Percentiles rank a stretch among this genome's conserved stretches.
Conservation (phyloP, 768 basidiomycete genomes). For the Hericium rajendrae region DNA sequence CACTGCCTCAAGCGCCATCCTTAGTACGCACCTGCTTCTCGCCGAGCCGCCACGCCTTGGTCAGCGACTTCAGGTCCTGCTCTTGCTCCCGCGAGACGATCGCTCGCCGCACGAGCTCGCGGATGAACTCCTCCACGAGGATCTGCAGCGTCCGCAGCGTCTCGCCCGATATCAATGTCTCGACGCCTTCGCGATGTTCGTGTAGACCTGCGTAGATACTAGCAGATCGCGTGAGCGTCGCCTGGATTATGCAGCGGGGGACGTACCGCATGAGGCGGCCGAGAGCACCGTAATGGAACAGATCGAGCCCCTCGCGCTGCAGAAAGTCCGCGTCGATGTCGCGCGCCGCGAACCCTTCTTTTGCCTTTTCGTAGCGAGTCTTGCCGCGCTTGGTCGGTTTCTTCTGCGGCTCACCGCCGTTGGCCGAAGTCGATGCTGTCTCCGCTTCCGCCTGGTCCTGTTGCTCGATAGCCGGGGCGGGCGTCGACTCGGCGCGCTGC, state of each 20-base stretch:
- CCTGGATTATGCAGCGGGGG: no score
- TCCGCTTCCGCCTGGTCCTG: neutral
- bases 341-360: slow-evolving; percentile 28
- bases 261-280: slow-evolving; percentile 33
- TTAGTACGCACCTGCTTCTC: slow-evolving; percentile 21
- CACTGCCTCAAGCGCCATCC: slow-evolving; percentile 25
- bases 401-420: slow-evolving; percentile 3
- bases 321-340: slow-evolving; percentile 39
- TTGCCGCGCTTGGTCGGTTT: slow-evolving; percentile 24
- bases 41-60: slow-evolving; percentile 48
- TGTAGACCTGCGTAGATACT: slow-evolving; percentile 25
- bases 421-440: slow-evolving; percentile 8
- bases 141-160: slow-evolving; percentile 37
- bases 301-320: slow-evolving; percentile 31
- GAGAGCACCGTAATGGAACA: slow-evolving; percentile 35
- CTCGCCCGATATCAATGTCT: slow-evolving; percentile 34
- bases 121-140: slow-evolving; percentile 41
- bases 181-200: slow-evolving; percentile 11
- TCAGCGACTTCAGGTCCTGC: slow-evolving; percentile 43
- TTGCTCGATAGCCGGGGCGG: neutral
- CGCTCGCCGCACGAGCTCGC: slow-evolving; percentile 38
- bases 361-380: slow-evolving; percentile 38
- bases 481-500: neutral
- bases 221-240: neutral
- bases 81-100: slow-evolving; percentile 54